phyloP scores from a whole-genome alignment of 106 monocot genomes.

The Alisma plantagoaquatica region DNA sequence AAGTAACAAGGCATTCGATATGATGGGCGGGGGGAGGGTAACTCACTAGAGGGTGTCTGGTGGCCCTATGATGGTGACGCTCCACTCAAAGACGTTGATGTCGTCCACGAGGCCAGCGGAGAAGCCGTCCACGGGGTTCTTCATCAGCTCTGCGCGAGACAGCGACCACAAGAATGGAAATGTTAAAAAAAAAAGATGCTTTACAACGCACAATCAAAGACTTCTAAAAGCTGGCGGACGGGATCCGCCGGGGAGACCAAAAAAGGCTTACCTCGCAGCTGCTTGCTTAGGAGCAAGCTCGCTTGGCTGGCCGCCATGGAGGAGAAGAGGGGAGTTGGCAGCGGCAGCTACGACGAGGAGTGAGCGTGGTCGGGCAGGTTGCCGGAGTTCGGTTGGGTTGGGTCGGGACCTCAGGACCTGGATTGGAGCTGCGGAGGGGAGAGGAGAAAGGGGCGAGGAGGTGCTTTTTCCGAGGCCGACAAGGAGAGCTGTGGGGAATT shows the following conservation, averaged over 20 bases:
- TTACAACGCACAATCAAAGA: neutral
- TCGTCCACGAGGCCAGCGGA: conserved; percentile 15
- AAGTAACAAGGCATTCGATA: no score
- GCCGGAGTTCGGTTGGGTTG: no score
- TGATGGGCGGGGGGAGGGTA: no score
- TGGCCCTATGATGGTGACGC: conserved; percentile 21
- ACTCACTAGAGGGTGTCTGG: conserved; percentile 16
- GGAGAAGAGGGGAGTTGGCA: conserved; percentile 11
- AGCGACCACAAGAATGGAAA: neutral
- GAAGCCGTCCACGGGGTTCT: conserved; percentile 18
- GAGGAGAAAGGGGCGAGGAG: no score
- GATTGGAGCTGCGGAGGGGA: no score
- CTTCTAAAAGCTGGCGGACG: no score
- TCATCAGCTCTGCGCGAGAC: conserved; percentile 13
- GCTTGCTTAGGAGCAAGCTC: conserved; percentile 44
- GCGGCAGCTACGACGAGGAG: no score
- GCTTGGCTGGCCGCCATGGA: conserved; percentile 30
- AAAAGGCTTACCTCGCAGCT: conserved; percentile 27
- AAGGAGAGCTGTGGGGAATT: no score
- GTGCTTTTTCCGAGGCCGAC: no score
- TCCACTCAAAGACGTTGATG: conserved; percentile 9
- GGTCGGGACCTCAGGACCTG: no score
- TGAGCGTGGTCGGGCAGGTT: no score
- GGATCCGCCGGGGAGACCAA: neutral
- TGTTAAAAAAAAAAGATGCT: neutral